A percentile compares a stretch with the other conserved stretches of the same genome.
These are phyloP conservation scores for Aspergillus sp. DNA, from an alignment of 2,329 filamentous ascomycete species.

Conservation along the genomic window DNA sequence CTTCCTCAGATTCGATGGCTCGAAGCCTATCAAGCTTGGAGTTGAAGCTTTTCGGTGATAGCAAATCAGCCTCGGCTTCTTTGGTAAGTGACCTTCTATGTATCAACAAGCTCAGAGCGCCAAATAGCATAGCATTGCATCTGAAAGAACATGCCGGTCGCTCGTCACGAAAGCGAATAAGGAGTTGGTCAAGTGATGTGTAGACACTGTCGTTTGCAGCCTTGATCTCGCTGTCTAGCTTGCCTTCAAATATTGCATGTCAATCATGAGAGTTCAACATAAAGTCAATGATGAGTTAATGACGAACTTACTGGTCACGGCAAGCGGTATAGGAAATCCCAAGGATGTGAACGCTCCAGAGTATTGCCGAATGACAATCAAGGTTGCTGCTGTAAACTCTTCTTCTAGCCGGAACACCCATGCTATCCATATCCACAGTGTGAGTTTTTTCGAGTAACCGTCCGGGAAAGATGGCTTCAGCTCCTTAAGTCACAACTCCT, in stretches of 20 bases:
- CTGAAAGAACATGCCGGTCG: background rate
- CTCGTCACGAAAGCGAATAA: background rate
- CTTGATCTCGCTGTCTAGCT: background rate
- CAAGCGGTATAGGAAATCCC: background rate
- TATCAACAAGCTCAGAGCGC: background rate
- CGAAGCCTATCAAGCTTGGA: too few relatives aligned
- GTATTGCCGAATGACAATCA: background rate
- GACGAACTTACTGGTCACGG: background rate
- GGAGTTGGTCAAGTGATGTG: background rate
- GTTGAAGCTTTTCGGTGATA: too few relatives aligned
- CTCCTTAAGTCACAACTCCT: background rate
- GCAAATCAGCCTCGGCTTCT: too few relatives aligned
- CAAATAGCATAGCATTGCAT: background rate
- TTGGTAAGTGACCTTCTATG: too few relatives aligned
- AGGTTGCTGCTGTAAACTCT: background rate
- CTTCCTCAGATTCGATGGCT: background rate
- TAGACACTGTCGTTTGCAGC: background rate
- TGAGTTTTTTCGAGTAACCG: background rate
- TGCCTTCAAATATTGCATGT: background rate
- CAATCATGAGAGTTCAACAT: background rate
- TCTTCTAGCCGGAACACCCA: background rate
- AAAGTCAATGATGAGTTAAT: background rate
- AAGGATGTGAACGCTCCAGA: background rate
- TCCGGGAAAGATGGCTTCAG: background rate
- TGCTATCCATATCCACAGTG: background rate